Conservation (phyloP, 495 filamentous ascomycete species). For the Neurospora sp. region DNA sequence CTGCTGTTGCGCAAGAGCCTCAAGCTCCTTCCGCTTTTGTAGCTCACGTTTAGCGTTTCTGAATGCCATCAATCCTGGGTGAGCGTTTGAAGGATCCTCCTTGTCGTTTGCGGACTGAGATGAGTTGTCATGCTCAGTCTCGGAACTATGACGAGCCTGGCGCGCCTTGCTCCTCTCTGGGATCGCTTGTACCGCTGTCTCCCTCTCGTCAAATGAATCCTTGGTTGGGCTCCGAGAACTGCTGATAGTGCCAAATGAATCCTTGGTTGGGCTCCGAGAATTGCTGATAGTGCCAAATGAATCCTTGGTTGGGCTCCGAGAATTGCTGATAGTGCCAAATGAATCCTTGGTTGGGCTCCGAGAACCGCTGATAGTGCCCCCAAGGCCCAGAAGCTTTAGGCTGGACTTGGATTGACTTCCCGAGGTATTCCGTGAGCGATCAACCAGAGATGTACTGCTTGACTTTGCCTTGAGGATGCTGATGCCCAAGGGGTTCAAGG, state of each 20-base stretch:
- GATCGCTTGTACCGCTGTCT: constrained; percentile 16
- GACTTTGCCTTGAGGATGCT: constrained; percentile 59
- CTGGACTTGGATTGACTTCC: constrained; percentile 44
- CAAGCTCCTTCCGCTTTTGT: constrained; percentile 40
- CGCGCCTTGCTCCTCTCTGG: constrained; percentile 35
- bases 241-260: constrained; percentile 32
- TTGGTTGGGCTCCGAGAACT: constrained; percentile 40
- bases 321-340: constrained; percentile 37
- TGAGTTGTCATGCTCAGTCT: constrained; percentile 11
- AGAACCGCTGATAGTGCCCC: constrained; percentile 41
- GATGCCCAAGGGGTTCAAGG: constrained; percentile 53
- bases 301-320: constrained; percentile 35
- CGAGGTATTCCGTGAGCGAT: constrained; percentile 27
- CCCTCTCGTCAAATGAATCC: constrained; percentile 21
- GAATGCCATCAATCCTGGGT: constrained; percentile 37
- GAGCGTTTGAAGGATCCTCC: constrained; percentile 24
- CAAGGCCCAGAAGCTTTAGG: constrained; percentile 63
- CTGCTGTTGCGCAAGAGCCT: constrained; percentile 27
- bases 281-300: constrained; percentile 29
- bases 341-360: constrained; percentile 31
- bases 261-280: constrained; percentile 37
- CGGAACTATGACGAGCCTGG: constrained; percentile 15
- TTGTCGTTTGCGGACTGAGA: constrained; percentile 7
- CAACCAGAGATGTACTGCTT: constrained; percentile 49
- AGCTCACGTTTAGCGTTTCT: constrained; percentile 42